These are phyloP conservation scores for Rubus parviflorus DNA, from an alignment of 306 rosid species.

Conservation along the genomic window DNA sequence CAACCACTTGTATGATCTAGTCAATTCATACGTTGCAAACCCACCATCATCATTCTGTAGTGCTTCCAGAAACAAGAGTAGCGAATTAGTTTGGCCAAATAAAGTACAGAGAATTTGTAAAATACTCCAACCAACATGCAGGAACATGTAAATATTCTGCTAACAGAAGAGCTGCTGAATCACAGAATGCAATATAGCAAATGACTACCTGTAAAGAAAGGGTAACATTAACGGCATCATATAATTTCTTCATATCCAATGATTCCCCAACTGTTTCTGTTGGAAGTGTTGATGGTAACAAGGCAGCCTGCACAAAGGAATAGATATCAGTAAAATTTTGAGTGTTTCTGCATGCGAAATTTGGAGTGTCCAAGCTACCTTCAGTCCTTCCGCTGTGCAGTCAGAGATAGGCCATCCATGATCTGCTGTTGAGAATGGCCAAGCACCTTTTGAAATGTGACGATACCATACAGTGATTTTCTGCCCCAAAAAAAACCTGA, in stretches of 20 bases:
- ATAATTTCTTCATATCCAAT: slow-evolving; percentile 43
- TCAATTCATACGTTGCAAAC: slow-evolving; percentile 37
- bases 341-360: background rate
- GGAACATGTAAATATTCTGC: slow-evolving; percentile 1
- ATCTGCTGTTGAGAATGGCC: slow-evolving; percentile 89
- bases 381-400: slow-evolving; percentile 91
- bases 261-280: slow-evolving; percentile 63
- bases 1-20: slow-evolving; percentile 38
- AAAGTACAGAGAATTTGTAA: background rate
- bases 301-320: slow-evolving; percentile 56
- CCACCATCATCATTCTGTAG: slow-evolving; percentile 37
- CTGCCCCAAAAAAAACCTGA: slow-evolving; percentile 37
- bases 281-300: slow-evolving; percentile 53
- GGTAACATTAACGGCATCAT: slow-evolving; percentile 71
- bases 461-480: slow-evolving; percentile 48
- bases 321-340: background rate
- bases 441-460: slow-evolving; percentile 41
- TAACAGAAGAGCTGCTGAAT: background rate
- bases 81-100: background rate
- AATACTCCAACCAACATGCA: background rate
- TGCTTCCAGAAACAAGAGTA: slow-evolving; percentile 1
- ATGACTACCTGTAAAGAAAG: slow-evolving; percentile 75
- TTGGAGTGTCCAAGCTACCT: slow-evolving; percentile 39
- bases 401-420: slow-evolving; percentile 99
- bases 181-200: background rate